Base-by-base conservation (phyloP, 768 basidiomycete genomes). In the Leccinum incarnatum region DNA sequence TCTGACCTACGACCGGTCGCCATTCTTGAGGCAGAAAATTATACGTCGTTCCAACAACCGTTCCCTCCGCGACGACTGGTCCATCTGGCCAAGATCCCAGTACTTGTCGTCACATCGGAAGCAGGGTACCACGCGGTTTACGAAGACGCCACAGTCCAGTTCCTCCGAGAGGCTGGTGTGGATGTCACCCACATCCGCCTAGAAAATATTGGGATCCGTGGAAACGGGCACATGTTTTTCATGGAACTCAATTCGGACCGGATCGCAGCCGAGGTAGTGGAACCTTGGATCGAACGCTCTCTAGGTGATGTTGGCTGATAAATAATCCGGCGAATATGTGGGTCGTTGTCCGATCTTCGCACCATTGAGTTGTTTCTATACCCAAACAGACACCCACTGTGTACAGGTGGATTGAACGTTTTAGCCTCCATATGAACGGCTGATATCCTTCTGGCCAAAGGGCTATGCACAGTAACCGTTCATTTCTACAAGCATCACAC, bases 211-310 rank as follows among this genome's bases (percentile, higher is more conserved):
- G 82, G 81, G 8, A 78, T 83, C 23, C 75, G 69, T 53, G 82
- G 82, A 46, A 83, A 83, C 61, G 82, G 79, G 2, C 82, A 83
- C 68, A 77, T 83, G 77, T 77, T 83, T 71, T 82, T 83, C 60
- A 79, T 83, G 78, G 82, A 83, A 56, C 76, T 73, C 57, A 83
- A 83, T 63, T 75, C 69, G 10, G 56, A 77, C 37, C 72, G 75
- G 50, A 80, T 83, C 37, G 79, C 69, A 12, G 75, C 72, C 5
- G 56, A 62, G 23, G 77, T 81, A 5, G 69, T 81, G 23, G 65
- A 75, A 47, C 68, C 67, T 53, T 81, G 80, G 81, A 67, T 79
- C 34, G 60, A 58, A 34, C 53, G 57, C 8, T 61, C 51, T n/a
- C 27, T 67, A n/a, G 53, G 45, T 21, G 17, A 36, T 12, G 50